Evolutionary conservation across 164 flowering plant genomes (phyloP).

Genomic region (Stephania yunnanensis): DNA sequence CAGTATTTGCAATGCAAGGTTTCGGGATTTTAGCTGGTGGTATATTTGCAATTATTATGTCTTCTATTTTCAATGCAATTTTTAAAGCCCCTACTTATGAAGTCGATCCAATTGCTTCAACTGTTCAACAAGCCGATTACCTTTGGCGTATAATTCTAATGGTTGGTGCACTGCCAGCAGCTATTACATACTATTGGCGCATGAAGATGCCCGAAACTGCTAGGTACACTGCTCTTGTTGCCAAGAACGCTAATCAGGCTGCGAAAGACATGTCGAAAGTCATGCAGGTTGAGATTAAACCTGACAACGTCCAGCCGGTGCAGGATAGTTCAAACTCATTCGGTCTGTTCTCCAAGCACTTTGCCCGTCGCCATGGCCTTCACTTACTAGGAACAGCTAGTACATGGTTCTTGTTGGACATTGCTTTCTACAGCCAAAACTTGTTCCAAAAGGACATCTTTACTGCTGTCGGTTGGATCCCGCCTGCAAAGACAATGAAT

Average conservation of each 20-base stretch:
- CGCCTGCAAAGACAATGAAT: constrained; percentile 50
- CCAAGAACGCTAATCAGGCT: constrained; percentile 57
- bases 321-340: constrained; percentile 9
- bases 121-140: constrained; percentile 52
- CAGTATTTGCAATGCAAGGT: constrained; percentile 88
- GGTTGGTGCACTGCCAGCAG: constrained; percentile 73
- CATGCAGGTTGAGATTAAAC: constrained; percentile 16
- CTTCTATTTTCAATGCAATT: constrained; percentile 37
- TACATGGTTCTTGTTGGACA: constrained; percentile 69
- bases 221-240: constrained; percentile 77
- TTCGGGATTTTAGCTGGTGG: constrained; percentile 76
- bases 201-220: constrained; percentile 91
- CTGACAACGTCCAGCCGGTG: constrained; percentile 22
- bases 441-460: constrained; percentile 77
- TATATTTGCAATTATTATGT: constrained; percentile 47
- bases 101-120: constrained; percentile 37
- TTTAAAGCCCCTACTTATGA: constrained; percentile 42
- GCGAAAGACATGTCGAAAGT: constrained; percentile 58
- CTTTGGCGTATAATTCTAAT: constrained; percentile 67
- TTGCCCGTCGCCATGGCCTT: constrained; percentile 41
- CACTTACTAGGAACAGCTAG: constrained; percentile 54
- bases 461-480: constrained; percentile 60
- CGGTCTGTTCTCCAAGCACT: constrained; percentile 43
- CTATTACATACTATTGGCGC: constrained; percentile 68
- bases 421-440: constrained; percentile 69